Percentiles rank a stretch among this genome's conserved stretches.
phyloP scores from a whole-genome alignment of 2,329 filamentous ascomycete genomes.

The Neonectria coccinea region DNA sequence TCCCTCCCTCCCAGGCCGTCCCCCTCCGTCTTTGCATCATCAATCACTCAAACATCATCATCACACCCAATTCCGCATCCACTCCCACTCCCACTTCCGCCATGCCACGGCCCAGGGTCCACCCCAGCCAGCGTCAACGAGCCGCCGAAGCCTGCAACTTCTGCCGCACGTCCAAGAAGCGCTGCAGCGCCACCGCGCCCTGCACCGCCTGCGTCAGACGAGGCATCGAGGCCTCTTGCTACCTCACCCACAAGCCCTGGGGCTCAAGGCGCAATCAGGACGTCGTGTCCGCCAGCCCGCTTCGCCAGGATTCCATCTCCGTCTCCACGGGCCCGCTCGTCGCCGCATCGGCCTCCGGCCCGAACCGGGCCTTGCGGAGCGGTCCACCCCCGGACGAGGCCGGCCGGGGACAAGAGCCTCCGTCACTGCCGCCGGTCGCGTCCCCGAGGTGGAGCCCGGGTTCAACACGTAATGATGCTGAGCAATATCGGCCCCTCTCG shows the following conservation, averaged over 20 bases:
- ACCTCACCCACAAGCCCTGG: constrained; percentile 50
- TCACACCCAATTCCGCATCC: background rate
- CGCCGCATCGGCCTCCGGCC: background rate
- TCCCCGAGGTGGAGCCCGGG: constrained; percentile 17
- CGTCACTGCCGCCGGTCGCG: constrained; percentile 14
- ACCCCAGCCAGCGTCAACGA: constrained; percentile 60
- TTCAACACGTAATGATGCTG: constrained; percentile 23
- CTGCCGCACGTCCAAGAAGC: constrained; percentile 63
- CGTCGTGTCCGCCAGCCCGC: constrained; percentile 5
- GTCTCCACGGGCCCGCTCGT: constrained; percentile 3
- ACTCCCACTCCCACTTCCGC: background rate
- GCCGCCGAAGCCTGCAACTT: constrained; percentile 61
- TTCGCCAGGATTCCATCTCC: background rate
- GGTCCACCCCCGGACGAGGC: constrained; percentile 4
- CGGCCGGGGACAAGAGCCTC: constrained; percentile 7
- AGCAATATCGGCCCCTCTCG: constrained; percentile 44
- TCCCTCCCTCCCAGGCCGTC: background rate
- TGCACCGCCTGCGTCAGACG: constrained; percentile 61
- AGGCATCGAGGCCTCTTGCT: constrained; percentile 54
- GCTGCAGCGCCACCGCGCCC: constrained; percentile 61
- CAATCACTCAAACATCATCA: background rate
- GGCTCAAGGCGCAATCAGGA: constrained; percentile 35
- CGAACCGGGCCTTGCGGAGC: constrained; percentile 11
- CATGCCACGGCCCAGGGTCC: constrained; percentile 66
- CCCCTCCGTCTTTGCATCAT: background rate